A percentile compares a stretch with the other conserved stretches of the same genome.
Conservation (phyloP, 1,284 basidiomycete species). For the Rhodotorula glutinis region DNA sequence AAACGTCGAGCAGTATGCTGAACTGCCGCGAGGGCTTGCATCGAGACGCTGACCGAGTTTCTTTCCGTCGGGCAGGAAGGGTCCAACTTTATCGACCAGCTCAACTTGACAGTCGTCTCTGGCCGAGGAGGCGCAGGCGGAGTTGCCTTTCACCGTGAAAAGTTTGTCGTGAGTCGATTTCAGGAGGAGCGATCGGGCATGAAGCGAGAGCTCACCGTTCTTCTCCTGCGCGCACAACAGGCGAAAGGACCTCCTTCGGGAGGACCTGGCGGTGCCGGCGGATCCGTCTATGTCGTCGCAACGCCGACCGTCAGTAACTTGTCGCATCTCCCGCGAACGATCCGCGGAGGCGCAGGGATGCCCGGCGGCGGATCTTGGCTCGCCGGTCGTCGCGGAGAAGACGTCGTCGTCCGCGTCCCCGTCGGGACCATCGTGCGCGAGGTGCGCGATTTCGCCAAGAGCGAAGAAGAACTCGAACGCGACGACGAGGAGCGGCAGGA, state of each 20-base stretch:
- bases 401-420: constrained; percentile 73
- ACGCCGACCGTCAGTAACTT: constrained; percentile 72
- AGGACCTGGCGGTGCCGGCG: constrained; percentile 82
- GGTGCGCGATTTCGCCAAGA: constrained; percentile 62
- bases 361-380: constrained; percentile 78
- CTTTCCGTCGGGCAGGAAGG: constrained; percentile 25
- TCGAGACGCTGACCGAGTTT: not conserved
- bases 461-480: constrained; percentile 59
- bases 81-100: constrained; percentile 37
- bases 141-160: constrained; percentile 37
- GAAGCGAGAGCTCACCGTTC: not conserved
- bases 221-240: not conserved
- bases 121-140: constrained; percentile 29
- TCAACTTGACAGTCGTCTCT: constrained; percentile 16
- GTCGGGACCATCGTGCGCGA: constrained; percentile 76
- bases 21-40: accelerated
- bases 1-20: constrained; percentile 26
- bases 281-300: constrained; percentile 76
- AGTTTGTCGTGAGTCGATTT: constrained; percentile 62
- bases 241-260: constrained; percentile 84
- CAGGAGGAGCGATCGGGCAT: constrained; percentile 52
- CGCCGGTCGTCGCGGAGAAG: constrained; percentile 70
- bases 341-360: constrained; percentile 65
- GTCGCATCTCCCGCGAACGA: constrained; percentile 63
- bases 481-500: constrained; percentile 59